phyloP scores from a whole-genome alignment of 208 protist genomes.

The Wallacemonas sp. region DNA sequence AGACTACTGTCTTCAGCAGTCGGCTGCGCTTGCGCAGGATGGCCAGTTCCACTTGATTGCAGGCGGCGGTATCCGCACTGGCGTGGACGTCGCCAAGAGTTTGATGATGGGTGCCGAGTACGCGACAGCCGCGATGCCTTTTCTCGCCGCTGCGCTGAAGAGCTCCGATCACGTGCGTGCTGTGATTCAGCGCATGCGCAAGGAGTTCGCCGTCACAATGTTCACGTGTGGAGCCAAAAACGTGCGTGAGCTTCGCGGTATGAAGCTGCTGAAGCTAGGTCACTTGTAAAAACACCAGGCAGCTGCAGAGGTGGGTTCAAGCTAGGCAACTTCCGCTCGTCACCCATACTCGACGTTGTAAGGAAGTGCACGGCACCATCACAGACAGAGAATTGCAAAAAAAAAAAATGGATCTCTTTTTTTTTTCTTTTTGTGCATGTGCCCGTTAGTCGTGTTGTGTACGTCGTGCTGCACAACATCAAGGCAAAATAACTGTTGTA shows the following conservation, averaged over 20 bases:
- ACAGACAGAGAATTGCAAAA: not conserved
- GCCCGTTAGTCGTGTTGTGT: not conserved
- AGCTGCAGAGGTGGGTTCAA: too few species aligned
- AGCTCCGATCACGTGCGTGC: constrained; percentile 61
- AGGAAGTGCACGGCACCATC: too few species aligned
- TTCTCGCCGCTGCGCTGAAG: constrained; percentile 81
- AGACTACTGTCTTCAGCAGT: constrained; percentile 74
- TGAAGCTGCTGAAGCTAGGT: constrained; percentile 37
- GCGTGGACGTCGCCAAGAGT: constrained; percentile 86
- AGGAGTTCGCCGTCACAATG: constrained; percentile 82
- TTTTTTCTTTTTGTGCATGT: constrained; percentile 5
- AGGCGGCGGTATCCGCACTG: constrained; percentile 83
- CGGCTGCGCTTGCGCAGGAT: constrained; percentile 35
- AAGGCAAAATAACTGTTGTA: too few species aligned
- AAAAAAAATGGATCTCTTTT: not conserved
- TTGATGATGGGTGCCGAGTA: constrained; percentile 84
- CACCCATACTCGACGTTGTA: too few species aligned
- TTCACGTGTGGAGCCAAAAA: constrained; percentile 86
- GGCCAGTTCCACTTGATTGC: constrained; percentile 79
- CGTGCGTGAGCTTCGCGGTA: constrained; percentile 60
- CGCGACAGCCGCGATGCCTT: constrained; percentile 83
- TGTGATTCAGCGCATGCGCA: constrained; percentile 74
- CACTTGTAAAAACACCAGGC: constrained; percentile 30
- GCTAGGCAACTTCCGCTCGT: too few species aligned
- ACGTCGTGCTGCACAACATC: too few species aligned